Percentiles rank a stretch among this genome's conserved stretches.
Evolutionary conservation across 2,329 filamentous ascomycete genomes (phyloP).

Genomic region (Thermomyces lanuginosus): DNA sequence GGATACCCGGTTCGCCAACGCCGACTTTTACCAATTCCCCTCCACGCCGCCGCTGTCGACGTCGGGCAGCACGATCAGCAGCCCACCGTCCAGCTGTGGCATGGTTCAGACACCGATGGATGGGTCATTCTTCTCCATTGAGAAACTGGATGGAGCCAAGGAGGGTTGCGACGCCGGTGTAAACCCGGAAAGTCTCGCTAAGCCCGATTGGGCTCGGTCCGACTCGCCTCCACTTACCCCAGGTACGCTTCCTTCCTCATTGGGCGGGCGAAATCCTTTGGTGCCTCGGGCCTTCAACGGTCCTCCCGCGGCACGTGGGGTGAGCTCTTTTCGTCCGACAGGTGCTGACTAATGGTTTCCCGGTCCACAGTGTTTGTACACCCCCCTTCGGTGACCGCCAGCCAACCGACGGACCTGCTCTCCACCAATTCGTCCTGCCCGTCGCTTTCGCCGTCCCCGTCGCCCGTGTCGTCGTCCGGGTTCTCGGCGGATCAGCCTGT

Average conservation of each 20-base stretch:
- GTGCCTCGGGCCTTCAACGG: no score
- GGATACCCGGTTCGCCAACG: slow-evolving; percentile 55
- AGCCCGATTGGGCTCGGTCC: slow-evolving; percentile 59
- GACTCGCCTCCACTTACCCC: slow-evolving; percentile 78
- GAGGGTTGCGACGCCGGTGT: slow-evolving; percentile 54
- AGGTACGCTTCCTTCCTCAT: slow-evolving; percentile 50
- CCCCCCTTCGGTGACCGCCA: slow-evolving; percentile 47
- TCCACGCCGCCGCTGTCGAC: slow-evolving; percentile 77
- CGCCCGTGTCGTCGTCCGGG: slow-evolving; percentile 55
- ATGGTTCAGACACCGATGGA: slow-evolving; percentile 69
- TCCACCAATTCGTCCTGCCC: slow-evolving; percentile 55
- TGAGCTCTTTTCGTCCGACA: no score
- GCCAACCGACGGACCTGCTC: slow-evolving; percentile 51
- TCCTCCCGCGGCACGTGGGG: no score
- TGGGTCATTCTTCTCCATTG: slow-evolving; percentile 57
- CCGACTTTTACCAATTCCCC: slow-evolving; percentile 54
- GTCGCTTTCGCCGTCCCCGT: slow-evolving; percentile 74
- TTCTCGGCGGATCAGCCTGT: slow-evolving; percentile 44
- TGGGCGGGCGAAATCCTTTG: no score
- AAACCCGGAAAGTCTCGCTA: slow-evolving; percentile 54
- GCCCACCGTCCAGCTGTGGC: slow-evolving; percentile 60
- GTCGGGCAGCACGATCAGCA: slow-evolving; percentile 70
- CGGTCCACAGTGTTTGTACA: slow-evolving; percentile 44
- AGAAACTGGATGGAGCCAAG: slow-evolving; percentile 52
- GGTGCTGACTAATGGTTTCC: slow-evolving; percentile 12